Evolutionary conservation across 2,329 filamentous ascomycete species (phyloP).

Genomic region (Endoconidiophora laricicola): DNA sequence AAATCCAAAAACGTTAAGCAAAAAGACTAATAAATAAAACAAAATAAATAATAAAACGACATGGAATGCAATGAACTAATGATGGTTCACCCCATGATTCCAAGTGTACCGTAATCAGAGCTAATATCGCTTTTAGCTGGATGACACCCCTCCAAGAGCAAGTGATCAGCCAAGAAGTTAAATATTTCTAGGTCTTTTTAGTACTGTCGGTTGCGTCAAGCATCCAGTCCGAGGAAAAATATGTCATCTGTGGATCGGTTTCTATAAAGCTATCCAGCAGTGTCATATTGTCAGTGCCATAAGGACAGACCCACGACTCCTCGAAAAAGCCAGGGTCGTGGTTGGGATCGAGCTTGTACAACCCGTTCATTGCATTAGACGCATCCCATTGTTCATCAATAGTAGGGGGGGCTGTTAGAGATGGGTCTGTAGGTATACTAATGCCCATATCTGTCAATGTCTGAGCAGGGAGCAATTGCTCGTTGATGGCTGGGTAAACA

Average conservation of each 20-base stretch:
- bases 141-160: not conserved
- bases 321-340: not conserved
- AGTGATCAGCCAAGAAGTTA: not conserved
- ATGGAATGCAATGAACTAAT: not conserved
- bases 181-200: too few species aligned
- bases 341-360: not conserved
- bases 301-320: slow-evolving; percentile 6
- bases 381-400: too few species aligned
- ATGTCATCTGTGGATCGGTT: slow-evolving; percentile 15
- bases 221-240: slow-evolving; percentile 8
- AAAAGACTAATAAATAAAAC: not conserved
- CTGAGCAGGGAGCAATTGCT: too few species aligned
- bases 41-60: not conserved
- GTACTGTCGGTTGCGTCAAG: not conserved
- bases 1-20: too few species aligned
- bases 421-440: too few species aligned
- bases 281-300: slow-evolving; percentile 13
- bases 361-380: too few species aligned
- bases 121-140: too few species aligned
- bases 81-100: too few species aligned
- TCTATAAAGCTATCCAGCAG: slow-evolving; percentile 15
- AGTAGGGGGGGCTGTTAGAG: too few species aligned
- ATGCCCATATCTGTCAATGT: too few species aligned
- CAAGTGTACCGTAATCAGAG: not conserved
- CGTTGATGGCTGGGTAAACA: too few species aligned